These are phyloP conservation scores for Exserohilum turcica DNA, from an alignment of 2,329 filamentous ascomycete genomes.

Conservation along the genomic window DNA sequence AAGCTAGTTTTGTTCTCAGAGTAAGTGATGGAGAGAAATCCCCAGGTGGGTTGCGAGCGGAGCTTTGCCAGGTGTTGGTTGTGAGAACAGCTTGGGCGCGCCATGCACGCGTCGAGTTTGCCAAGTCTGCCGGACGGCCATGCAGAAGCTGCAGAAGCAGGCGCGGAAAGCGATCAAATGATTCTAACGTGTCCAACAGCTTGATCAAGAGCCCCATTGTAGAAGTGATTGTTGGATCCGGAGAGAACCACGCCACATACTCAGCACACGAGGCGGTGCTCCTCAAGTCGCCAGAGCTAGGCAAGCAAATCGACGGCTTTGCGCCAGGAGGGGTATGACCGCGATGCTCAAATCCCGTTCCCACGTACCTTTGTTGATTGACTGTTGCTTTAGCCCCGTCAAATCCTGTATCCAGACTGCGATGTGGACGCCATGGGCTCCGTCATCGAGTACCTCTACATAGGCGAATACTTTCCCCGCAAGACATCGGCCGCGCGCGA, in stretches of 20 bases:
- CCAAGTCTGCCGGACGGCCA: not conserved
- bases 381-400: conserved; percentile 57
- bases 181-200: conserved; percentile 37
- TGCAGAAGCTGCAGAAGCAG: not conserved
- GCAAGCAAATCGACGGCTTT: conserved; percentile 66
- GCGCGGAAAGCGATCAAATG: not conserved
- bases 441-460: conserved; percentile 84
- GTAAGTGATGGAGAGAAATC: conserved; percentile 38
- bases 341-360: no score
- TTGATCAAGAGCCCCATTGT: conserved; percentile 56
- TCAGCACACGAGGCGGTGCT: conserved; percentile 82
- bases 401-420: conserved; percentile 70
- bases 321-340: conserved; percentile 63
- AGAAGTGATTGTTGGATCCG: conserved; percentile 55
- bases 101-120: not conserved
- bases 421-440: conserved; percentile 75
- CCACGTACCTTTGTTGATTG: not conserved
- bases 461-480: conserved; percentile 80
- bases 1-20: conserved; percentile 54
- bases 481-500: conserved; percentile 64
- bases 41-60: not conserved
- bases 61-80: not conserved
- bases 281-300: conserved; percentile 74
- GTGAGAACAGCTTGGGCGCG: not conserved
- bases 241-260: conserved; percentile 65